Evolutionary conservation across 2,329 filamentous ascomycete species (phyloP).

Genomic region (Dothideomycetes sp.): DNA sequence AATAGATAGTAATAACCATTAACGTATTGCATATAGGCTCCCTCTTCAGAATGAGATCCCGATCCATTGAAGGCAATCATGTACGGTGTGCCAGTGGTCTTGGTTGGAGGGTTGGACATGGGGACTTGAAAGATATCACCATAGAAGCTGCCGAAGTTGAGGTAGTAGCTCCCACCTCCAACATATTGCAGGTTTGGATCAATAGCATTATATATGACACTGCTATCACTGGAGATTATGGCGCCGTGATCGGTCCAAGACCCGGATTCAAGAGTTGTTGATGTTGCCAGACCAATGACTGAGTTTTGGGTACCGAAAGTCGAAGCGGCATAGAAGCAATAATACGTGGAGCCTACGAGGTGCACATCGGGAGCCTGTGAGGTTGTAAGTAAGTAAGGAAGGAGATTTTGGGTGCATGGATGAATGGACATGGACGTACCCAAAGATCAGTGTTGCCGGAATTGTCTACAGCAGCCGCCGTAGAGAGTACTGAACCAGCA

Average conservation of each 20-base stretch:
- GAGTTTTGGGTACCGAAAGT: conserved; percentile 50
- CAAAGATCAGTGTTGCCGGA: conserved; percentile 38
- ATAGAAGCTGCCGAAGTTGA: conserved; percentile 62
- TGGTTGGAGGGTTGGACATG: conserved; percentile 30
- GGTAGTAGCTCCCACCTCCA: conserved; percentile 28
- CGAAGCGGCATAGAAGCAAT: conserved; percentile 54
- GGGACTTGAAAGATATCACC: conserved; percentile 49
- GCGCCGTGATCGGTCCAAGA: conserved; percentile 53
- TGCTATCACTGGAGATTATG: conserved; percentile 29
- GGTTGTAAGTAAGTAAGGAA: not conserved
- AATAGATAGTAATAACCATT: conserved; percentile 54
- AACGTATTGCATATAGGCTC: conserved; percentile 43
- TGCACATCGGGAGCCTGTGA: conserved; percentile 52
- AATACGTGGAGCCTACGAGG: conserved; percentile 46
- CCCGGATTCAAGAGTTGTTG: conserved; percentile 38
- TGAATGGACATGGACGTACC: too few species aligned
- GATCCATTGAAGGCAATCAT: conserved; percentile 40
- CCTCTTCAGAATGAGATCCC: conserved; percentile 45
- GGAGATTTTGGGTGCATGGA: too few species aligned
- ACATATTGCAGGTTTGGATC: conserved; percentile 35
- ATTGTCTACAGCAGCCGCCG: conserved; percentile 34
- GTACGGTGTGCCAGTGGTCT: conserved; percentile 43
- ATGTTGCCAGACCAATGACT: conserved; percentile 49
- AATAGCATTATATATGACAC: conserved; percentile 38
- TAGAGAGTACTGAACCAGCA: conserved; percentile 34